Base-by-base conservation (phyloP, 441 rosid species). In the Populus hybrid region DNA sequence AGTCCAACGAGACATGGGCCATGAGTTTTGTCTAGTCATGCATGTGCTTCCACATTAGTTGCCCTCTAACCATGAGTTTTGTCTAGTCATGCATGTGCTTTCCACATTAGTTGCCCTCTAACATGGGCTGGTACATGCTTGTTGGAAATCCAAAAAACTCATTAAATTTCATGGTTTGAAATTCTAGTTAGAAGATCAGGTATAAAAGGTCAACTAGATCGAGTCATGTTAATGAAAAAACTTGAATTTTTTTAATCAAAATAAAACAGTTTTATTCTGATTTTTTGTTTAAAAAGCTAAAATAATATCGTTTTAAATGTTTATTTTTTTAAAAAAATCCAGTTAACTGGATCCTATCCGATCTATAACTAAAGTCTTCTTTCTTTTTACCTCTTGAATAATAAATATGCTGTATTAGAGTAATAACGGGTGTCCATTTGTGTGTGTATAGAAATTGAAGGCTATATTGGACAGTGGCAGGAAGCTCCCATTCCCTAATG, bases 401-500 rank as follows among this genome's bases (percentile, higher is more conserved):
- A 63, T 63, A 10, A 63, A 63, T 5, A 6, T 21, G 8, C 0
- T 26, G 20, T 16, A 70, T 36, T n/a, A 21, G 1, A 18, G 32
- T 42, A 11, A 21, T 34, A 12, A 30, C 18, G 36, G 7, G 18
- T 24, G 18, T 65, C 8, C 14, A 6, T 61, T 61, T 8, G 28
- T 18, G 14, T 3, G 63, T 68, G 18, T 53, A 23, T 81, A 94
- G 98, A 83, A 23, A 30, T 85, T 95, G 87, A 90, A 57, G 82
- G 82, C 85, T 50, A 79, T 72, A 0, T 85, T 94, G 71, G 95
- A 94, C 35, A 8, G 77, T 3, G 98, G 99, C 4, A 90, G 73
- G 74, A 90, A 85, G 81, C 82, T 96, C 23, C 90, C 88, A 26
- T 77, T 79, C 64, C 91, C 99, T 64, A 92, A 90, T 78, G 98